Conservation (phyloP, 1,284 basidiomycete species). For the Somion occarium region DNA sequence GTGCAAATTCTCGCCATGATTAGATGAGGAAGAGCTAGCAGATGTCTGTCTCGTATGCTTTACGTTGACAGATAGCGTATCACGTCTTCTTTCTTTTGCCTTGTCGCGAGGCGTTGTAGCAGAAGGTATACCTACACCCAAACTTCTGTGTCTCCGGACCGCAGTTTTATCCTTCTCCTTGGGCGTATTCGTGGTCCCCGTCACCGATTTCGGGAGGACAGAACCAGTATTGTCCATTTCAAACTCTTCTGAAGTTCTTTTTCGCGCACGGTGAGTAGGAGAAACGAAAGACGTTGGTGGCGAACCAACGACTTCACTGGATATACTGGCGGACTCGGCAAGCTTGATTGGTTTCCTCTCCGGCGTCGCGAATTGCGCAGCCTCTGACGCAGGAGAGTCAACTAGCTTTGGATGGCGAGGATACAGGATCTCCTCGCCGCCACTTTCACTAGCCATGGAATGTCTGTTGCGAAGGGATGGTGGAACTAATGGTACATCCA, state of each 20-base stretch:
- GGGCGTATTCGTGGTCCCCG: constrained; percentile 27
- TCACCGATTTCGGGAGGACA: constrained; percentile 47
- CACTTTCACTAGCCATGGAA: constrained; percentile 73
- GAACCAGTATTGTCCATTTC: constrained; percentile 67
- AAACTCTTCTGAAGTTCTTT: constrained; percentile 79
- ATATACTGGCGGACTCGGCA: constrained; percentile 1
- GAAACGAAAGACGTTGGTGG: constrained; percentile 61
- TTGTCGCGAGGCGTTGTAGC: constrained; percentile 37
- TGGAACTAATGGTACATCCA: constrained; percentile 36
- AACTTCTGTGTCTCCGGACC: constrained; percentile 67
- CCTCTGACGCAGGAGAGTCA: constrained; percentile 19
- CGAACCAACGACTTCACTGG: constrained; percentile 17
- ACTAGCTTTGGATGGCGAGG: constrained; percentile 51
- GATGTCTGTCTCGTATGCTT: constrained; percentile 64
- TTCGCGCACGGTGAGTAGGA: constrained; percentile 55
- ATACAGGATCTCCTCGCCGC: constrained; percentile 79
- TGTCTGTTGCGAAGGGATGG: constrained; percentile 50
- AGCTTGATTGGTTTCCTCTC: neutral
- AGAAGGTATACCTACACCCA: constrained; percentile 48
- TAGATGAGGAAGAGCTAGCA: constrained; percentile 60
- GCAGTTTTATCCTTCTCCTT: constrained; percentile 49
- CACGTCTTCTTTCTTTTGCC: constrained; percentile 60
- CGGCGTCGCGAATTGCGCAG: neutral
- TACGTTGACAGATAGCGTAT: constrained; percentile 50
- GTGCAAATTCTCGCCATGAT: constrained; percentile 43